Base-by-base conservation (phyloP, 306 rosid species). In the Quercus mongolica region DNA sequence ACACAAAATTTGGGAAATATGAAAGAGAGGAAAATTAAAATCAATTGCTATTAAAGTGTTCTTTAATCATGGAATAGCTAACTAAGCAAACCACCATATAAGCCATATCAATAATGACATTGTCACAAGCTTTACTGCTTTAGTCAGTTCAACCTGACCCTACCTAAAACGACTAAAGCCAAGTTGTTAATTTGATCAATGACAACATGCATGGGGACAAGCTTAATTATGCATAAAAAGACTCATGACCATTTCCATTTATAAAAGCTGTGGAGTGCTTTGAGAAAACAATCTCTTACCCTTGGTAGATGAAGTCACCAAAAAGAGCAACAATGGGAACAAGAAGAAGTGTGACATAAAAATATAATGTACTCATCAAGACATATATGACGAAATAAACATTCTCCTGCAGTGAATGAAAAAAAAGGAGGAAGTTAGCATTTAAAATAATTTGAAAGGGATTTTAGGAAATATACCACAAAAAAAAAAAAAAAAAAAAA, bases 251-350 rank as follows among this genome's bases (percentile, higher is more conserved):
- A 18, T 9, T 68, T 63, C 49, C 52, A 71, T 49, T 28, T 49
- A 23, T 52, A 35, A 55, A 74, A 70, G 70, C 13, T 17, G 23
- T 33, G 30, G 58, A 72, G 19, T 73, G 69, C 56, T 73, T 70
- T 62, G 33, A 52, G 78, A 69, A 9, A 38, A 38, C 12, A 58
- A 64, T 57, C 19, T 62, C 90, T 85, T 90, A 95, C 98, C 98
- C 99, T 82, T 86, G 97, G 87, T 87, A 95, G 76, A 92, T 76
- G 61, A 95, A 95, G 82, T 95, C 99, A 3, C 92, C 87, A 68
- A 95, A 86, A 79, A 95, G 97, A 11, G 97, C 99, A 77, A 86
- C 91, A 71, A 91, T 65, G 12, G 99, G 99, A 75, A 93, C 91
- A 25, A 95, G 95, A n/a, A 91, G 65, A 78, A 93, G 80, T 23